These are phyloP conservation scores for Xylariomycetidae sp. DNA, from an alignment of 2,329 filamentous ascomycete genomes.

Conservation along the genomic window DNA sequence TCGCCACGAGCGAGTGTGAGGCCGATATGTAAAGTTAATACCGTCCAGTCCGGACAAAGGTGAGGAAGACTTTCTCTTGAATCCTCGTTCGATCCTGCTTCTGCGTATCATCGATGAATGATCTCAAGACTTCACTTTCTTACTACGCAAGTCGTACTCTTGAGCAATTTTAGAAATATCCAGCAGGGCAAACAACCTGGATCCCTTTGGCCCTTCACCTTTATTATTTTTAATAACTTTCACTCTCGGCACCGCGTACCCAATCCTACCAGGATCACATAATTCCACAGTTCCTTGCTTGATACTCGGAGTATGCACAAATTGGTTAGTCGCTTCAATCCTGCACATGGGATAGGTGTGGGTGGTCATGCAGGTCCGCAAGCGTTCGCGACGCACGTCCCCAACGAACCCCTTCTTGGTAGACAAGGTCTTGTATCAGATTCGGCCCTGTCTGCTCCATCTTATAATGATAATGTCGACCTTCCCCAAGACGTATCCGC, in stretches of 20 bases:
- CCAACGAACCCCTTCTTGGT: slow-evolving; percentile 20
- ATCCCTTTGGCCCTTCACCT: no score
- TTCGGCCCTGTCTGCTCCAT: slow-evolving; percentile 18
- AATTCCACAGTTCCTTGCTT: no score
- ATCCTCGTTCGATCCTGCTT: no score
- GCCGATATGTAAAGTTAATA: slow-evolving; percentile 2
- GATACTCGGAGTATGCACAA: slow-evolving; percentile 18
- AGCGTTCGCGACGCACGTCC: slow-evolving; percentile 24
- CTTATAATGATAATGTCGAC: slow-evolving; percentile 21
- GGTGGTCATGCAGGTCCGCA: slow-evolving; percentile 19
- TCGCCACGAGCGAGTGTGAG: slow-evolving; percentile 7
- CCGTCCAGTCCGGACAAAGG: not conserved
- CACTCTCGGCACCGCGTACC: no score
- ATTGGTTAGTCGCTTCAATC: slow-evolving; percentile 19
- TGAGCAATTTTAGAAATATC: no score
- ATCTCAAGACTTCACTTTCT: not conserved
- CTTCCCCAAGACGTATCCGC: slow-evolving; percentile 12
- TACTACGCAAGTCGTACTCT: no score
- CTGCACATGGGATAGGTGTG: slow-evolving; percentile 14
- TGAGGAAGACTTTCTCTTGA: no score
- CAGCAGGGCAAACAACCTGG: no score
- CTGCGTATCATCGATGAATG: no score
- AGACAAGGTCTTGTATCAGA: slow-evolving; percentile 27
- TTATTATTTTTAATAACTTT: no score
- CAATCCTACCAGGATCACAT: no score